Percentiles rank a stretch among this genome's conserved stretches.
These are phyloP conservation scores for Paratrypanosoma confusum DNA, from an alignment of 208 protist genomes.

Conservation along the genomic window DNA sequence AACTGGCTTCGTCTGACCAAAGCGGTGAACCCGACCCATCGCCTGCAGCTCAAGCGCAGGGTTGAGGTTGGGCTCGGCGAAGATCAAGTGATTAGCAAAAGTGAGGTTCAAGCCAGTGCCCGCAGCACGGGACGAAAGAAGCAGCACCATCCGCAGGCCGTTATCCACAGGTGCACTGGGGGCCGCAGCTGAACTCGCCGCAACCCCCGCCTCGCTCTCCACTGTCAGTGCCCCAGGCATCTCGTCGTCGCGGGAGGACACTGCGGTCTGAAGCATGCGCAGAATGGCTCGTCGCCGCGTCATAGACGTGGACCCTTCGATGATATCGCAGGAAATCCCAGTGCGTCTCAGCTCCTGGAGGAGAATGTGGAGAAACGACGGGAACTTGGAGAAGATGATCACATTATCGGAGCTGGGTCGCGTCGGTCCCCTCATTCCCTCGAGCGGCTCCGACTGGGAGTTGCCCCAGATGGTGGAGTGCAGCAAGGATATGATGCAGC, in stretches of 20 bases:
- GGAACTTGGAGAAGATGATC: conserved; percentile 42
- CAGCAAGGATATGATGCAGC: too few relatives aligned
- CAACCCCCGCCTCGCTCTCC: background rate
- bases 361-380: conserved; percentile 16
- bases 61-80: conserved; percentile 65
- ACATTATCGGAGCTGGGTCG: conserved; percentile 26
- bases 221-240: conserved; percentile 4
- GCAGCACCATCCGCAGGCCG: conserved; percentile 20
- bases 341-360: conserved; percentile 8
- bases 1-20: conserved; percentile 74
- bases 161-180: background rate
- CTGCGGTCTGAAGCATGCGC: conserved; percentile 9
- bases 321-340: conserved; percentile 20
- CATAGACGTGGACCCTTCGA: conserved; percentile 23
- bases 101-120: conserved; percentile 60
- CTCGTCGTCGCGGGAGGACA: conserved; percentile 1
- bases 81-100: conserved; percentile 62
- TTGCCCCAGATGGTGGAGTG: too few relatives aligned
- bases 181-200: too few relatives aligned
- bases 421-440: conserved; percentile 15
- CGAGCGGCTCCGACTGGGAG: conserved; percentile 18
- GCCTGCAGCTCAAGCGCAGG: conserved; percentile 62
- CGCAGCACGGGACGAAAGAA: conserved; percentile 43
- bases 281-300: conserved; percentile 27
- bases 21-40: conserved; percentile 76